Conservation (phyloP, 2,329 filamentous ascomycete species). For the Camillea tinctor region DNA sequence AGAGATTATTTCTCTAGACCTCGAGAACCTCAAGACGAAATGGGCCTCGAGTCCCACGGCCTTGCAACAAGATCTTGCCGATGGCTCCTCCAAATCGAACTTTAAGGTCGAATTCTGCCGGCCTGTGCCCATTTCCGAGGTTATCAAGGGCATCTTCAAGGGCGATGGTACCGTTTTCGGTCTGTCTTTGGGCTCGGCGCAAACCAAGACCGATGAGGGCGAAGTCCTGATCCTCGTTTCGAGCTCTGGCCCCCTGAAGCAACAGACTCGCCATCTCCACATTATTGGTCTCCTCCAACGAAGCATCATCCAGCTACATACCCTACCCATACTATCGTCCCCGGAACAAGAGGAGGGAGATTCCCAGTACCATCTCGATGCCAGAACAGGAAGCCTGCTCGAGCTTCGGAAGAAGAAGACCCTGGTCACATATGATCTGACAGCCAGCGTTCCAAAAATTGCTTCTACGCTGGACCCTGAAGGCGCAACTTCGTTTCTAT, state of each 20-base stretch:
- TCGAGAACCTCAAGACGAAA: slow-evolving; percentile 49
- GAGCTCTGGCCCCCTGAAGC: slow-evolving; percentile 29
- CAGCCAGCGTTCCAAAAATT: slow-evolving; percentile 59
- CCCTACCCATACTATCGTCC: slow-evolving; percentile 20
- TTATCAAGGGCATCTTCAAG: slow-evolving; percentile 55
- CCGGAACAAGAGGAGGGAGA: slow-evolving; percentile 3
- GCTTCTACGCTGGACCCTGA: slow-evolving; percentile 53
- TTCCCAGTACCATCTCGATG: slow-evolving; percentile 55
- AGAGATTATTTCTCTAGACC: slow-evolving; percentile 58
- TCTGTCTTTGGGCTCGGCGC: slow-evolving; percentile 48
- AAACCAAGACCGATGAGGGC: slow-evolving; percentile 43
- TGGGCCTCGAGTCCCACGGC: slow-evolving; percentile 46
- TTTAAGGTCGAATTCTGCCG: slow-evolving; percentile 52
- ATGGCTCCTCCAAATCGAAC: slow-evolving; percentile 27
- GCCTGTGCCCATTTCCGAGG: slow-evolving; percentile 45
- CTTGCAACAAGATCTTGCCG: slow-evolving; percentile 41
- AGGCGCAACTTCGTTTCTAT: slow-evolving; percentile 60
- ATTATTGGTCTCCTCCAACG: slow-evolving; percentile 24
- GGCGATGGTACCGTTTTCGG: slow-evolving; percentile 52
- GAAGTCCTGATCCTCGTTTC: slow-evolving; percentile 57
- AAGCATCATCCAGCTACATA: slow-evolving; percentile 29
- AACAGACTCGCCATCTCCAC: slow-evolving; percentile 28
- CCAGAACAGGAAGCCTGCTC: slow-evolving; percentile 62
- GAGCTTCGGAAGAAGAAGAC: slow-evolving; percentile 52
- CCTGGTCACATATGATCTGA: slow-evolving; percentile 64